Conservation (phyloP, 1,284 basidiomycete genomes). For the Boletellus dicymbophilus region DNA sequence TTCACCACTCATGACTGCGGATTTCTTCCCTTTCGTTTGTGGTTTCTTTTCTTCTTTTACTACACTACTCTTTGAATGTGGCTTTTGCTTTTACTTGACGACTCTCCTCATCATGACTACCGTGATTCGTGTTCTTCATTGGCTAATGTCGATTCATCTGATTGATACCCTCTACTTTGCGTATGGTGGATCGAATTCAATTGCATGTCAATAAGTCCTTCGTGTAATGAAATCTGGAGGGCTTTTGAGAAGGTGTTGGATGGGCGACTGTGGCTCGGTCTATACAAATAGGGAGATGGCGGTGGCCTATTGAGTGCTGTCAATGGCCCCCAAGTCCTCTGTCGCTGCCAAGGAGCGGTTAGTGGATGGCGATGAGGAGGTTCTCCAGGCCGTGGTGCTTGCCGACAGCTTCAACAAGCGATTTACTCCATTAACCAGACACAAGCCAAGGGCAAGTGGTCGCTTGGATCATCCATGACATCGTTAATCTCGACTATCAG, state of each 20-base stretch:
- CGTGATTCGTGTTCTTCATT: conserved; percentile 44
- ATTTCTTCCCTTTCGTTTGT: conserved; percentile 35
- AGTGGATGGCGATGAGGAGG: conserved; percentile 71
- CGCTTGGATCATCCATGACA: conserved; percentile 5
- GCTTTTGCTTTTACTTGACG: conserved; percentile 46
- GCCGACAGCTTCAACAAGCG: conserved; percentile 96
- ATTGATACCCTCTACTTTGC: conserved; percentile 38
- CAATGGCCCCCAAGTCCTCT: conserved; percentile 66
- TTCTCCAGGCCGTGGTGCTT: conserved; percentile 89
- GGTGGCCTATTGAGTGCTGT: neutral
- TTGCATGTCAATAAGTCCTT: conserved; percentile 54
- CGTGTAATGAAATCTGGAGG: conserved; percentile 54
- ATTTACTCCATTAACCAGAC: conserved; percentile 85
- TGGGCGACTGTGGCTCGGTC: no score
- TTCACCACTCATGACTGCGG: conserved; percentile 38
- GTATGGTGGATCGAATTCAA: conserved; percentile 33
- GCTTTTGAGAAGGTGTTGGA: conserved; percentile 11
- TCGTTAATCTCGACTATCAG: conserved; percentile 40
- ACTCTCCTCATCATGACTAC: conserved; percentile 53
- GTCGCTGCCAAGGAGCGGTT: conserved; percentile 59
- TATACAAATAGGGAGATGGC: neutral
- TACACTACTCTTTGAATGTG: conserved; percentile 69
- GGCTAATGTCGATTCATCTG: conserved; percentile 40
- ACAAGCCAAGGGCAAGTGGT: conserved; percentile 76
- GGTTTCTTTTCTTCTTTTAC: conserved; percentile 30